Conservation (phyloP, 2,329 filamentous ascomycete genomes). For the Diaporthe ilicicola region DNA sequence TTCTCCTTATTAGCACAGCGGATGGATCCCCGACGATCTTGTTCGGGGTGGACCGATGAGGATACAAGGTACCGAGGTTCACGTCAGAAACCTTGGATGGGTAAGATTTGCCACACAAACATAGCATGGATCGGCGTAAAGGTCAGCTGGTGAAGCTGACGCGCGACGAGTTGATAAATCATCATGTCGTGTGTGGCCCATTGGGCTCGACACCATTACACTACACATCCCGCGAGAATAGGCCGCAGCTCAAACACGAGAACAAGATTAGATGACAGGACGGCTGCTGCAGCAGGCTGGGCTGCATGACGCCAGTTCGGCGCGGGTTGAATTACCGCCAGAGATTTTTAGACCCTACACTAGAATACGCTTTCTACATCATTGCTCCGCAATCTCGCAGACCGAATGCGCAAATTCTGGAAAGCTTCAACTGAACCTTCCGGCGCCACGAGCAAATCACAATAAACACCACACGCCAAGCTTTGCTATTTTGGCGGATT, state of each 20-base stretch:
- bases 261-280: background rate
- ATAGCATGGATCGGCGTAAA: background rate
- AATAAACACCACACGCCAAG: constrained; percentile 16
- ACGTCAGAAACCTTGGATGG: background rate
- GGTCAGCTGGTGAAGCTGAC: constrained; percentile 14
- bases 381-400: no score
- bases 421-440: background rate
- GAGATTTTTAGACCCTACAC: background rate
- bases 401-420: background rate
- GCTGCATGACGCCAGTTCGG: constrained; percentile 11
- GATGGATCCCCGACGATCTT: constrained; percentile 14
- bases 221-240: no score
- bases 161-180: background rate
- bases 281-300: background rate
- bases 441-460: constrained; percentile 15
- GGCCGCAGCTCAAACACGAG: background rate
- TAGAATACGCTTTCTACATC: background rate
- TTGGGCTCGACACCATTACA: background rate
- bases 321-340: background rate
- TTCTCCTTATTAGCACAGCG: background rate
- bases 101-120: background rate
- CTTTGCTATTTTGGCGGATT: constrained; percentile 12
- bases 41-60: constrained; percentile 12
- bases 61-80: background rate
- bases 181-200: background rate